A percentile compares a stretch with the other conserved stretches of the same genome.
phyloP scores from a whole-genome alignment of 805 yeast genomes.

The Sungouiozyma intestinalis region DNA sequence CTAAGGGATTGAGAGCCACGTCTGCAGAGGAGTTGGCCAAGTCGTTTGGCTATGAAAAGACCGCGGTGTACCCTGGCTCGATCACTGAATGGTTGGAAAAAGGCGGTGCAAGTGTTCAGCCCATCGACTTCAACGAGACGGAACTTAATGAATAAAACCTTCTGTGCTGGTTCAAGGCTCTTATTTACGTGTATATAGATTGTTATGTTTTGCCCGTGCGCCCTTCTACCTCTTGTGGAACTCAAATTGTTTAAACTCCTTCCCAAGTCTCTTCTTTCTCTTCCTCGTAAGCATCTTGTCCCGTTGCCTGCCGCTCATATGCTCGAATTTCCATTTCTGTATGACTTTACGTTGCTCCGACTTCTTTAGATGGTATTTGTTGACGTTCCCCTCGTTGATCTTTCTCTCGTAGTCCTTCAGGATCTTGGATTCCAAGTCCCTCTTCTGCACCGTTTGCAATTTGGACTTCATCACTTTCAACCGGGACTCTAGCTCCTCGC shows the following conservation, averaged over 20 bases:
- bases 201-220: background rate
- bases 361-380: conserved; percentile 50
- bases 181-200: conserved; percentile 1
- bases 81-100: conserved; percentile 67
- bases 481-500: conserved; percentile 41
- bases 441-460: conserved; percentile 55
- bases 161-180: too few species aligned
- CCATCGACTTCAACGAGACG: conserved; percentile 2
- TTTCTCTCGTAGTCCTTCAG: conserved; percentile 48
- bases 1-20: conserved; percentile 83
- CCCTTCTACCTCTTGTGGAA: conserved; percentile 24
- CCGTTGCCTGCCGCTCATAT: conserved; percentile 60
- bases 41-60: conserved; percentile 74
- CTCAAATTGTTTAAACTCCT: conserved; percentile 53
- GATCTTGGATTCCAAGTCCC: conserved; percentile 64
- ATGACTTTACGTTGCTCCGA: conserved; percentile 64
- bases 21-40: conserved; percentile 88
- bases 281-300: conserved; percentile 79
- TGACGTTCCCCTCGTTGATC: conserved; percentile 41
- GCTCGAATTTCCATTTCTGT: conserved; percentile 68
- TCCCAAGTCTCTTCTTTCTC: conserved; percentile 75
- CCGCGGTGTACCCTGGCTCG: conserved; percentile 83
- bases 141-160: background rate
- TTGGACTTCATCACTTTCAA: conserved; percentile 59
- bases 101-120: conserved; percentile 16